Evolutionary conservation across 352 stramenopile species (phyloP).

Genomic region (Phytophthora megakarya): DNA sequence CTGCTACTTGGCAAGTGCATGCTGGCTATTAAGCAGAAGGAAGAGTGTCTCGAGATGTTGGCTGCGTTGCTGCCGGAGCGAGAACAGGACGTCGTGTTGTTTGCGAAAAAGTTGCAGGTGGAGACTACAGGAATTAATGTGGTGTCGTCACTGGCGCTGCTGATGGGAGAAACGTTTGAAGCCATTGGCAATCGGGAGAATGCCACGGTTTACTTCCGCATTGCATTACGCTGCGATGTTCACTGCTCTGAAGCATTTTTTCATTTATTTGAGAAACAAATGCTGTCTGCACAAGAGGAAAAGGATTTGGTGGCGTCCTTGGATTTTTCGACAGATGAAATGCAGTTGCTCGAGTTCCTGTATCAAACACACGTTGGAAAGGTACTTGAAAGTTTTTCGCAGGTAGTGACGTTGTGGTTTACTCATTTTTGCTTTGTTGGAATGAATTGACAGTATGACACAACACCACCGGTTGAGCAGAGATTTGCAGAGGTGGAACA

Average conservation of each 20-base stretch:
- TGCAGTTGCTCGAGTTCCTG: slow-evolving; percentile 59
- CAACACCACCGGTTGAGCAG: slow-evolving; percentile 47
- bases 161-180: slow-evolving; percentile 87
- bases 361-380: slow-evolving; percentile 78
- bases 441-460: slow-evolving; percentile 62
- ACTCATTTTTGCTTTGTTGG: not conserved
- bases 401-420: not conserved
- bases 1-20: slow-evolving; percentile 75
- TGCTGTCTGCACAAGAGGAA: slow-evolving; percentile 75
- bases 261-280: slow-evolving; percentile 86
- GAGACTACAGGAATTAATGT: slow-evolving; percentile 60
- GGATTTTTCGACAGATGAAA: slow-evolving; percentile 67
- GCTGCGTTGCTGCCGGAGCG: slow-evolving; percentile 60
- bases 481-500: slow-evolving; percentile 72
- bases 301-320: slow-evolving; percentile 69
- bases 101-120: slow-evolving; percentile 52
- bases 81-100: slow-evolving; percentile 57
- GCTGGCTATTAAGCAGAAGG: slow-evolving; percentile 83
- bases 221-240: slow-evolving; percentile 83
- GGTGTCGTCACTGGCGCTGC: slow-evolving; percentile 74
- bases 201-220: slow-evolving; percentile 72
- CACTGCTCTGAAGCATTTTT: slow-evolving; percentile 86
- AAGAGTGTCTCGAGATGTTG: slow-evolving; percentile 81
- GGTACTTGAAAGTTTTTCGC: slow-evolving; percentile 17
- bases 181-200: slow-evolving; percentile 84